Conservation (phyloP, 495 filamentous ascomycete genomes). For the Zalerion maritima region DNA sequence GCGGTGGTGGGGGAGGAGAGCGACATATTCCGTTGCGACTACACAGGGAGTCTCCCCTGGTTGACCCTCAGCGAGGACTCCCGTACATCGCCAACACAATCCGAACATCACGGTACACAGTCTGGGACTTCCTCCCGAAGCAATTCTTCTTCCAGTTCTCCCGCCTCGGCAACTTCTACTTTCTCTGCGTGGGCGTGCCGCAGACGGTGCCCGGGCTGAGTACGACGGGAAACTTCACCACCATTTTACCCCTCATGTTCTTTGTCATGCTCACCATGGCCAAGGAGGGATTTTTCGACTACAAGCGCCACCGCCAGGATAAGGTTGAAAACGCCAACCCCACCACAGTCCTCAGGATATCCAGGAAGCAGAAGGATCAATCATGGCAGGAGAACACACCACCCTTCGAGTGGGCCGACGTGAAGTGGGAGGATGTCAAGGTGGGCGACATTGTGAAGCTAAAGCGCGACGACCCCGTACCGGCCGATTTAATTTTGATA, state of each 20-base stretch:
- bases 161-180: slow-evolving; percentile 84
- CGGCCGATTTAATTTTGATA: slow-evolving; percentile 67
- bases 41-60: slow-evolving; percentile 33
- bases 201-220: slow-evolving; percentile 81
- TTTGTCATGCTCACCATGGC: slow-evolving; percentile 79
- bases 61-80: slow-evolving; percentile 64
- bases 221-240: slow-evolving; percentile 82
- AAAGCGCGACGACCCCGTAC: slow-evolving; percentile 59
- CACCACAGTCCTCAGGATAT: slow-evolving; percentile 37
- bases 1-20: no score
- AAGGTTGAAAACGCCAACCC: slow-evolving; percentile 69
- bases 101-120: slow-evolving; percentile 68
- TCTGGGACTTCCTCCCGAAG: slow-evolving; percentile 78
- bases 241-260: slow-evolving; percentile 65
- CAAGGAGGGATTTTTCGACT: slow-evolving; percentile 86
- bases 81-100: slow-evolving; percentile 66
- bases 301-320: slow-evolving; percentile 68
- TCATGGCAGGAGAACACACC: background rate
- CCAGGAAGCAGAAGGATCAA: slow-evolving; percentile 12
- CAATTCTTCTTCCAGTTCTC: slow-evolving; percentile 84
- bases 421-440: slow-evolving; percentile 65
- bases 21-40: slow-evolving; percentile 54
- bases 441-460: slow-evolving; percentile 76
- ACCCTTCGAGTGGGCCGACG: slow-evolving; percentile 36
- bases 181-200: slow-evolving; percentile 70